These are phyloP conservation scores for Coriolopsis trogii DNA, from an alignment of 1,284 basidiomycete genomes.

Conservation along the genomic window DNA sequence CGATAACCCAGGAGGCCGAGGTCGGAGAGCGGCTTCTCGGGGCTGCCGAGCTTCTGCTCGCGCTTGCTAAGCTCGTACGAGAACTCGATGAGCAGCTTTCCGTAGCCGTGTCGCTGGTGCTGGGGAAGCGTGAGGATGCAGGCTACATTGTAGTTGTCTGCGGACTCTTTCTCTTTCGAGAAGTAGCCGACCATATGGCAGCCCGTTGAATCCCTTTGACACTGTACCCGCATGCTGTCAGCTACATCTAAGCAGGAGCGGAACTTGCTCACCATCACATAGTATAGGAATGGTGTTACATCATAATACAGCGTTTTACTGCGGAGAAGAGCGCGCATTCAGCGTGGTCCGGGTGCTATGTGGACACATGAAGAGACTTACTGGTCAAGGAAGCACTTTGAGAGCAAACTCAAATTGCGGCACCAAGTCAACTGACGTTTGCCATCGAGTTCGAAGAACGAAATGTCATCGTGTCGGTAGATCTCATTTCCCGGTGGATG, in stretches of 20 bases:
- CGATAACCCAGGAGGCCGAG: slow-evolving; percentile 92
- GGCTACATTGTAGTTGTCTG: slow-evolving; percentile 98
- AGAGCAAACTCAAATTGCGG: slow-evolving; percentile 94
- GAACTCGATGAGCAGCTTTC: slow-evolving; percentile 96
- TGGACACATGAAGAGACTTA: slow-evolving; percentile 34
- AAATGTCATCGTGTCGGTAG: slow-evolving; percentile 95
- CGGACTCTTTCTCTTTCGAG: slow-evolving; percentile 98
- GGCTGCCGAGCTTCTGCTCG: slow-evolving; percentile 94
- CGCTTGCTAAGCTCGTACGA: slow-evolving; percentile 98
- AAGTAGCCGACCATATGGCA: slow-evolving; percentile 98
- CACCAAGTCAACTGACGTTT: slow-evolving; percentile 97
- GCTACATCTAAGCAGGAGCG: slow-evolving; percentile 11
- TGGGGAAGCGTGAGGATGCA: slow-evolving; percentile 98
- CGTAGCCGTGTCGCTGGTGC: slow-evolving; percentile 95
- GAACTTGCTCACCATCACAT: slow-evolving; percentile 81
- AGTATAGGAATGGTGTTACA: slow-evolving; percentile 99
- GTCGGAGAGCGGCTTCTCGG: slow-evolving; percentile 97
- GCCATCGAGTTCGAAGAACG: slow-evolving; percentile 98
- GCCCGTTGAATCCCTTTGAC: slow-evolving; percentile 86
- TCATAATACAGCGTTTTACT: slow-evolving; percentile 99
- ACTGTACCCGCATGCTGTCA: slow-evolving; percentile 43
- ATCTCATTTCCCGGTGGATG: slow-evolving; percentile 99
- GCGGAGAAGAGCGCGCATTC: slow-evolving; percentile 24
- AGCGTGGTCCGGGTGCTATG: slow-evolving; percentile 22
- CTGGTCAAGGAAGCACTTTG: slow-evolving; percentile 99